Evolutionary conservation across 2,329 filamentous ascomycete genomes (phyloP), one percentile per base, ranked within the genome.

Genomic region (Fusarium xylarioides): DNA sequence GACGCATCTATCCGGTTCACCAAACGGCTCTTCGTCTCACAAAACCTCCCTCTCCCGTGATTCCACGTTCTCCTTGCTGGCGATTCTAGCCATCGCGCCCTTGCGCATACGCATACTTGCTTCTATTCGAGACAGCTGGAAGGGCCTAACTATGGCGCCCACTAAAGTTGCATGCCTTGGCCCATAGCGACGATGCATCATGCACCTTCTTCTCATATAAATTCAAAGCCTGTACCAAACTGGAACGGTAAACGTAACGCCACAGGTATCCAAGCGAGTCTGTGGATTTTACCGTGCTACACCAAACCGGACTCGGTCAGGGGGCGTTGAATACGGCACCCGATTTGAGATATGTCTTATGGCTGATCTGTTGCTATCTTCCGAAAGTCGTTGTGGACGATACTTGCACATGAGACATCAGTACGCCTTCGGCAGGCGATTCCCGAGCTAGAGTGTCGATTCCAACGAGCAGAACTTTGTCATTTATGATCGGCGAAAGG

Each of bases 1-100:
- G 76, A 78, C 64, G 74, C 76, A 68, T 72, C 74, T 70, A 74
- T 62, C 76, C 76, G 69, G 63, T 68, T 55, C 62, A 70, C 43
- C 53, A 73, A 66, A 71, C 68, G 59, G 63, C 66, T 62, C 63
- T 40, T 61, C 63, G 76, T 77, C 68, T 54, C 63, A 74, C 76
- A 72, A 63, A 38, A 38, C 49, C 54, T 38, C 61, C 58, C 34
- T 64, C 47, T 73, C 47, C 61, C 64, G 73, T 78, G 70, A 76
- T 73, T 55, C 63, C 71, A 75, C 64, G 69, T 71, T 76, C 66
- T 77, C 69, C 64, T 66, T 63, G 63, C 67, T 58, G 37, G 34
- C 34, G 49, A 40, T 47, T 62, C 50, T 44, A 58, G 56, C 40
- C 49, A 68, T 64, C 26, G 32, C 35, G 53, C 57, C 62, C 57